Evolutionary conservation across 331 rosid genomes (phyloP).

Genomic region (Prunus yedoensis): DNA sequence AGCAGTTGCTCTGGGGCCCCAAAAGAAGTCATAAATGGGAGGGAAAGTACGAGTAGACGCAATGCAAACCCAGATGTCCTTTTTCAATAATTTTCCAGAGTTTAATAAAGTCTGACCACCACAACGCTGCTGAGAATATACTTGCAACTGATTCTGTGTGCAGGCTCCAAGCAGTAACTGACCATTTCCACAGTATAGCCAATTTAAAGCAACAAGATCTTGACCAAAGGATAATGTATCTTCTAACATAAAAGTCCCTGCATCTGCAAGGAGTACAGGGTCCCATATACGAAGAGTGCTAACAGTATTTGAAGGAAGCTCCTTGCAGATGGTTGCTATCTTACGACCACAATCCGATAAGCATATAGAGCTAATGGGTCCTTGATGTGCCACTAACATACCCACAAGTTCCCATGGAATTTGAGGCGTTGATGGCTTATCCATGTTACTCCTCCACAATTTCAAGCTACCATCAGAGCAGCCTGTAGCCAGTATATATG

Average conservation of each 20-base stretch:
- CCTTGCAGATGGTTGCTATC: too few relatives aligned
- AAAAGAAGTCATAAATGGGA: constrained; percentile 67
- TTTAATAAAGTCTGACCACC: constrained; percentile 46
- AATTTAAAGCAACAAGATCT: too few relatives aligned
- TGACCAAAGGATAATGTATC: too few relatives aligned
- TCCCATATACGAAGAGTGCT: constrained; percentile 53
- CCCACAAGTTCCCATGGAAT: constrained; percentile 38
- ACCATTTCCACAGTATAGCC: too few relatives aligned
- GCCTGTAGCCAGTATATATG: constrained; percentile 80
- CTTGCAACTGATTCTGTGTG: constrained; percentile 60
- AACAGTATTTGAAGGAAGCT: constrained; percentile 33
- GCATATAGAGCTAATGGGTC: too few relatives aligned
- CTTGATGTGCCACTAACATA: too few relatives aligned
- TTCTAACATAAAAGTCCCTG: too few relatives aligned
- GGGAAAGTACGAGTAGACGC: constrained; percentile 63
- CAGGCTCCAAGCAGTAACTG: constrained; percentile 64
- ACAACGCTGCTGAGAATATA: constrained; percentile 61
- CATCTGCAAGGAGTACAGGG: too few relatives aligned
- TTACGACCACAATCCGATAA: too few relatives aligned
- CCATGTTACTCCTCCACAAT: constrained; percentile 72
- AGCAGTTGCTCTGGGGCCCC: constrained; percentile 80
- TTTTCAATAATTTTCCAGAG: constrained; percentile 38
- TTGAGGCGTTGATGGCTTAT: constrained; percentile 40
- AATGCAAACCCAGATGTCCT: constrained; percentile 63
- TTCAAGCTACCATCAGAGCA: constrained; percentile 72